Evolutionary conservation across 805 yeast genomes (phyloP), one percentile per base, ranked within the genome.

Genomic region (Lipomyces orientalis): DNA sequence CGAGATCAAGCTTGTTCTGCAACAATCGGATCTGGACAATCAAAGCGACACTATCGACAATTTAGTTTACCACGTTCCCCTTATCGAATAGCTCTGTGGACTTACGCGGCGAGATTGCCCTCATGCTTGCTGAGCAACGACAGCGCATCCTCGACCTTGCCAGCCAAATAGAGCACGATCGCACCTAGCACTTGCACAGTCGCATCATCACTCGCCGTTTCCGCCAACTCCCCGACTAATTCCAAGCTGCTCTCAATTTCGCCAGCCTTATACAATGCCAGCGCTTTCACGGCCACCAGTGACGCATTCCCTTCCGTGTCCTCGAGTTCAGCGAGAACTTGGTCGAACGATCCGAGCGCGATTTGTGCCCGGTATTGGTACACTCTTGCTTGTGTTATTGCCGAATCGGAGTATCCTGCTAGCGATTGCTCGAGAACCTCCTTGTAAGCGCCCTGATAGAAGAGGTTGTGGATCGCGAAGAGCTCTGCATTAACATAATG

Each of bases 1-100:
- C 88, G n/a, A 79, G 76, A 5, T 82, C 84, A 2, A 81, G 70
- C 64, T 82, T 80, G 64, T 81, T 79, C 59, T 82, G 81, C 25
- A 80, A 75, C 61, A 86, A 71, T 52, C 77, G 70, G 58, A 81
- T 74, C 66, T 82, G 81, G 4, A 78, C 78, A 31, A 73, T 70
- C 61, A 81, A 70, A 35, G 81, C 73, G 16, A 78, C 76, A 31
- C 80, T 77, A 64, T 78, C 49, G 31, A 16, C 9, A 39, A 49
- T 10, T 22, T 35, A 49, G 35, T 31, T 33, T 10, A 43, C 8
- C 35, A 19, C 29, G 49, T 31, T 39, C 61, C 49, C 22, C 59
- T 52, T 14, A 39, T 16, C 37, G 37, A 35, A 31, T 37, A 22
- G 22, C 49, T 3, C 29, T 39, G 34, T 6, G 14, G 33, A 68